Evolutionary conservation across 2,329 filamentous ascomycete genomes (phyloP), one percentile per base, ranked within the genome.

Genomic region (Blastomyces gilchristii): DNA sequence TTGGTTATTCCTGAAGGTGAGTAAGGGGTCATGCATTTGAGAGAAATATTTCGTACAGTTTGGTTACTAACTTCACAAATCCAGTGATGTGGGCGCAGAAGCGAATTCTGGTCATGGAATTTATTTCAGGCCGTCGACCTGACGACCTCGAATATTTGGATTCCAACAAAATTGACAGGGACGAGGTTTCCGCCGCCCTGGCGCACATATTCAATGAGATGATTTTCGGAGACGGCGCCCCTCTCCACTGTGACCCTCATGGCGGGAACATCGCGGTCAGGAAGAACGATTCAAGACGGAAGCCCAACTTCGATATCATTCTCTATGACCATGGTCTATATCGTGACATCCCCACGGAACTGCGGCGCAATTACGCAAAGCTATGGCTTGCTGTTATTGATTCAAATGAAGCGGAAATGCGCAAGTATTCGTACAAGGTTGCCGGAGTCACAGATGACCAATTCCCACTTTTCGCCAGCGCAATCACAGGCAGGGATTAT

Each of bases 141-240:
- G 94, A 99, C 73, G 93, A 99, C 72, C 83, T 97, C 0, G 85
- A 85, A 18, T 97, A 89, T 72, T 81, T 99, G 3, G 94, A 97
- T 74, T 79, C 82, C 7, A 89, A 95, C 73, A 83, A 85, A 63
- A 99, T 99, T 72, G 91, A 96, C 75, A 86, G 94, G 25, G 94
- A 97, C 72, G 93, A 97, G 75, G 94, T 99, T 5, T 96, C 92
- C 0, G 92, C 93, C 0, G 89, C 91, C 0, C 81, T 99, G 3
- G 88, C 94, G 0, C 86, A 87, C 64, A 91, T 99, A 64, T 99
- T 99, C 82, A 99, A 99, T 79, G 92, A 97, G 74, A 99, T 99
- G 94, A 97, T 99, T 68, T 99, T 99, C 68, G 92, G 93, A 58
- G 84, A 87, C 61, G 83, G 87, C 64, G 93, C 93, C 0, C 91